These are phyloP conservation scores for Taiozyma onychis DNA, from an alignment of 1,139 yeast species.

Conservation along the genomic window DNA sequence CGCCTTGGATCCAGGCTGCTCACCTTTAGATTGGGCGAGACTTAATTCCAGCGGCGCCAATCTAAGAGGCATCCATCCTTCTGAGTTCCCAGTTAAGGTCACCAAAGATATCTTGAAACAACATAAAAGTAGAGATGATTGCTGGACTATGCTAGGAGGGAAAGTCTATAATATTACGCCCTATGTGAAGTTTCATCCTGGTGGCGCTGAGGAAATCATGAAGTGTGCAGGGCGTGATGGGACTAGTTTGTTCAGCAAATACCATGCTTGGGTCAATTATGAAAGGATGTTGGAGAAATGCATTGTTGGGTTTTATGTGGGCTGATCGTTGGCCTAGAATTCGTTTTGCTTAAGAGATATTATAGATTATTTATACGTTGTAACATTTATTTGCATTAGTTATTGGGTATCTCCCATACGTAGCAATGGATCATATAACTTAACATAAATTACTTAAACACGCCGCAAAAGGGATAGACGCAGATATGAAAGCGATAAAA, in stretches of 20 bases:
- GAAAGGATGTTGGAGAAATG: constrained; percentile 80
- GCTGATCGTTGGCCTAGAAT: neutral
- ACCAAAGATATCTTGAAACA: constrained; percentile 51
- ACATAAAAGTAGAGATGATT: constrained; percentile 59
- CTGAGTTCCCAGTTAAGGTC: constrained; percentile 42
- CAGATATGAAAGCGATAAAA: neutral
- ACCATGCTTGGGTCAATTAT: constrained; percentile 86
- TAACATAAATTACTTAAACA: neutral
- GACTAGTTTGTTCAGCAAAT: constrained; percentile 69
- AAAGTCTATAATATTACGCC: constrained; percentile 82
- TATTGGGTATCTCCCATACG: neutral
- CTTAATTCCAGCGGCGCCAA: constrained; percentile 40
- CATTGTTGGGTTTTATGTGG: constrained; percentile 53
- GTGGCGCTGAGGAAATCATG: constrained; percentile 77
- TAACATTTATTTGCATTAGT: no score
- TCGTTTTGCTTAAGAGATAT: neutral
- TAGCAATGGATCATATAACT: neutral
- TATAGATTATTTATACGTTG: neutral
- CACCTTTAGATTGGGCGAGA: constrained; percentile 84
- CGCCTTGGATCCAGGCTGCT: constrained; percentile 67
- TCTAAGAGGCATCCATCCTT: constrained; percentile 33
- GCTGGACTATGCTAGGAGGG: constrained; percentile 82
- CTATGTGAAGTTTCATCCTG: constrained; percentile 86
- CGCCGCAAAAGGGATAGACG: no score
- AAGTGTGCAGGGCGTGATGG: constrained; percentile 84